Percentiles rank a stretch among this genome's conserved stretches.
Conservation (phyloP, 2,329 filamentous ascomycete genomes). For the Biscogniauxia mediterranea region DNA sequence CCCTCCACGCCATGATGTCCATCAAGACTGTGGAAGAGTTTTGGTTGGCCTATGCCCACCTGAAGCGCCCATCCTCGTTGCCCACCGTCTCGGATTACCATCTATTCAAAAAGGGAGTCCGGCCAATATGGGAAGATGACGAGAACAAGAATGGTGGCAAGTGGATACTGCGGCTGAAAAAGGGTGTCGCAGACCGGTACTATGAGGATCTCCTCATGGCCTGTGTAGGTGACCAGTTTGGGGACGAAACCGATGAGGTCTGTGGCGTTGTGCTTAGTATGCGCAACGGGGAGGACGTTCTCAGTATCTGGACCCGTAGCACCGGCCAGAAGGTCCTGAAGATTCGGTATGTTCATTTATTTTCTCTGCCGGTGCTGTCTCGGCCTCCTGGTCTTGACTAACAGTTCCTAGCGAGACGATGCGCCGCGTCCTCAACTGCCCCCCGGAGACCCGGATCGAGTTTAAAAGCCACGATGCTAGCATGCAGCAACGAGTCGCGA, state of each 20-base stretch:
- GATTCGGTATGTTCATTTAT: constrained; percentile 69
- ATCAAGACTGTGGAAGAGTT: constrained; percentile 87
- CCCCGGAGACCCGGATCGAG: constrained; percentile 83
- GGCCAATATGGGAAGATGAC: constrained; percentile 97
- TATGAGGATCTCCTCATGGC: constrained; percentile 94
- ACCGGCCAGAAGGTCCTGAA: constrained; percentile 92
- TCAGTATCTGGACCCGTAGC: constrained; percentile 96
- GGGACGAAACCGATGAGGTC: constrained; percentile 88
- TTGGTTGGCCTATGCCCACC: constrained; percentile 82
- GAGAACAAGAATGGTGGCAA: constrained; percentile 96
- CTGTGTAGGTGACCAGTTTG: constrained; percentile 90
- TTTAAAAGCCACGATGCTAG: constrained; percentile 97
- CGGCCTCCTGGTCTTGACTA: constrained; percentile 12
- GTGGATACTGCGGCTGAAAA: constrained; percentile 96
- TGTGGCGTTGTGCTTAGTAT: constrained; percentile 94
- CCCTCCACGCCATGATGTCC: constrained; percentile 79
- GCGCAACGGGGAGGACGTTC: constrained; percentile 90
- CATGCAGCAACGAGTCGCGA: constrained; percentile 85
- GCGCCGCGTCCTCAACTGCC: constrained; percentile 84
- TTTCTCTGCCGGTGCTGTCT: background rate
- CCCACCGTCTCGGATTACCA: constrained; percentile 97
- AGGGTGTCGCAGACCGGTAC: constrained; percentile 92
- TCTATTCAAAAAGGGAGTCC: constrained; percentile 93
- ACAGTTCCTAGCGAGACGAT: constrained; percentile 74
- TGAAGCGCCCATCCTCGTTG: constrained; percentile 83